phyloP scores from a whole-genome alignment of 208 protist species.

The Trypanosoma avium region DNA sequence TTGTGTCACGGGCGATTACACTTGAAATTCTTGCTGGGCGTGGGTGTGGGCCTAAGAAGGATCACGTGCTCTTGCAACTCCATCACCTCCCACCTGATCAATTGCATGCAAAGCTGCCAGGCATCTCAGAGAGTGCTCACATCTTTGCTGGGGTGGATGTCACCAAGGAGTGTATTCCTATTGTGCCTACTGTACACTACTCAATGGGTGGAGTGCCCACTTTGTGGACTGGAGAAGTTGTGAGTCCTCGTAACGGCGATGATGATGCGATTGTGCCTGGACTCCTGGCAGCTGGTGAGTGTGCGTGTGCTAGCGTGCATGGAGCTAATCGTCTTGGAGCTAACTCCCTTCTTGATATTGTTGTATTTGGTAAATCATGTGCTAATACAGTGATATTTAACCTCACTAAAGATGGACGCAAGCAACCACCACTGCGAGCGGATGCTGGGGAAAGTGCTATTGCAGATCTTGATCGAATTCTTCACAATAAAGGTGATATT shows the following conservation, averaged over 20 bases:
- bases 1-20: constrained; percentile 98
- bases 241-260: constrained; percentile 86
- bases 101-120: constrained; percentile 97
- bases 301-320: constrained; percentile 97
- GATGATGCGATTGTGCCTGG: constrained; percentile 95
- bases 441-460: constrained; percentile 94
- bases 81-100: constrained; percentile 96
- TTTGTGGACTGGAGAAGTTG: constrained; percentile 91
- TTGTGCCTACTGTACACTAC: constrained; percentile 99
- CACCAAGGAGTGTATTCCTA: constrained; percentile 98
- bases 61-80: constrained; percentile 98
- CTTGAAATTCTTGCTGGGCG: constrained; percentile 97
- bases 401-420: constrained; percentile 88
- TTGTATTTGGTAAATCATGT: constrained; percentile 98
- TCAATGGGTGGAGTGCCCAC: constrained; percentile 97
- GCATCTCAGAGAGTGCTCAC: constrained; percentile 98
- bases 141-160: constrained; percentile 99
- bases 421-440: constrained; percentile 76
- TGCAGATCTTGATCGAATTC: constrained; percentile 94
- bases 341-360: constrained; percentile 99
- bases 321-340: constrained; percentile 99
- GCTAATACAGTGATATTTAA: constrained; percentile 94
- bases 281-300: constrained; percentile 98
- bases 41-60: constrained; percentile 94
- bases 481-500: constrained; percentile 93